Percentiles rank a stretch among this genome's conserved stretches.
These are phyloP conservation scores for Rhodotorula sp. DNA, from an alignment of 1,284 basidiomycete species.

Conservation along the genomic window DNA sequence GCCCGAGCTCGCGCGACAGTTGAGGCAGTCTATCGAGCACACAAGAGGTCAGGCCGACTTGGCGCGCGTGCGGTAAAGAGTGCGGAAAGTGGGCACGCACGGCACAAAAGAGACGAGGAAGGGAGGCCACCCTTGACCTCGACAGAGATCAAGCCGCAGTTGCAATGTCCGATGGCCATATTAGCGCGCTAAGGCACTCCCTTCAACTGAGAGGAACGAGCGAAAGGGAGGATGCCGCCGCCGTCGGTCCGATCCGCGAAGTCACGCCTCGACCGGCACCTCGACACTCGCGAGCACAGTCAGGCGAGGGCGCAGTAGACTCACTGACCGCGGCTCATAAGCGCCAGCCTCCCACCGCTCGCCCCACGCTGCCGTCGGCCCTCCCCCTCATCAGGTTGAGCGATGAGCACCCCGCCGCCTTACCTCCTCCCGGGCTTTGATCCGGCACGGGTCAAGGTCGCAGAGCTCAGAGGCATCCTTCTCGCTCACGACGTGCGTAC, in stretches of 20 bases:
- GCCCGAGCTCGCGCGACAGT: constrained; percentile 17
- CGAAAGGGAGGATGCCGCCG: no score
- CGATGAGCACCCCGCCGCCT: constrained; percentile 16
- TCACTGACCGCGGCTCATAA: background rate
- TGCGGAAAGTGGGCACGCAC: constrained; percentile 4
- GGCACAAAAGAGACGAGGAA: constrained; percentile 8
- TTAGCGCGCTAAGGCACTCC: background rate
- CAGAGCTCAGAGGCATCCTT: constrained; percentile 77
- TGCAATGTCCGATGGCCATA: constrained; percentile 12
- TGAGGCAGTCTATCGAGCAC: constrained; percentile 12
- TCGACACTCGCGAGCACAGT: background rate
- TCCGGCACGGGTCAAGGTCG: constrained; percentile 71
- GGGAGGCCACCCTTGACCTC: constrained; percentile 3
- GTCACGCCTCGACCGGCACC: no score
- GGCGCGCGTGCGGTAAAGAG: background rate
- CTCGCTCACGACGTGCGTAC: constrained; percentile 72
- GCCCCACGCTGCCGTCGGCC: no score
- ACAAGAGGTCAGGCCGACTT: background rate
- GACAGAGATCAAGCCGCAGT: constrained; percentile 17
- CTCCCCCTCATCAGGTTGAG: background rate
- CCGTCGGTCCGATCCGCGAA: background rate
- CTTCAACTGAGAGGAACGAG: background rate
- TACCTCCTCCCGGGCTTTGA: constrained; percentile 82
- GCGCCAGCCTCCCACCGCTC: background rate
- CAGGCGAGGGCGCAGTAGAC: background rate